phyloP scores from a whole-genome alignment of 768 basidiomycete genomes.

The Mycena floridula region DNA sequence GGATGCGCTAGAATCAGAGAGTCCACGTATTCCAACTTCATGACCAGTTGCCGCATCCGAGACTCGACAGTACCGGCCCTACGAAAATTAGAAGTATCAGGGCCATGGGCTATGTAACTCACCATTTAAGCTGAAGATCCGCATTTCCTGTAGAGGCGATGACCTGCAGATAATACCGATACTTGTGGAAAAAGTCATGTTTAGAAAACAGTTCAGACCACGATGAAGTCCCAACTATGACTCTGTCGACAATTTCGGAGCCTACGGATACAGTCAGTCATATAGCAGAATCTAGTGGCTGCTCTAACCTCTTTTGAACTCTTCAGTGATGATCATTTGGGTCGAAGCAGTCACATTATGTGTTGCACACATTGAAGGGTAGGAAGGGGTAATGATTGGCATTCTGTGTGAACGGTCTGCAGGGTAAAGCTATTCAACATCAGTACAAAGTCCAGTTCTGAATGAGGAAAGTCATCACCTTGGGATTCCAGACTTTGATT shows the following conservation, averaged over 20 bases:
- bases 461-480: constrained; percentile 41
- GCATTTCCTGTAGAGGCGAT: constrained; percentile 82
- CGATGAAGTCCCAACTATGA: constrained; percentile 72
- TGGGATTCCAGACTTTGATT: constrained; percentile 97
- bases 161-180: constrained; percentile 93
- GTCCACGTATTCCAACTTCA: constrained; percentile 96
- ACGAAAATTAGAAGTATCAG: constrained; percentile 7
- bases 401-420: constrained; percentile 92
- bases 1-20: constrained; percentile 90
- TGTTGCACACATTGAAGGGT: constrained; percentile 98
- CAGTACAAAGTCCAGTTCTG: no score
- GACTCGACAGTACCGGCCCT: constrained; percentile 79
- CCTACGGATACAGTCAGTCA: constrained; percentile 36
- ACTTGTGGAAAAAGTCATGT: constrained; percentile 96
- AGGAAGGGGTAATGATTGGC: constrained; percentile 99
- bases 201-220: constrained; percentile 96
- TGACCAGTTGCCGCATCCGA: constrained; percentile 89
- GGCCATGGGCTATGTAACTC: constrained; percentile 15
- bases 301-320: constrained; percentile 80
- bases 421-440: constrained; percentile 72
- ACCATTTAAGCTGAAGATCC: constrained; percentile 95
- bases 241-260: constrained; percentile 88
- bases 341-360: constrained; percentile 97
- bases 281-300: constrained; percentile 1
- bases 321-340: constrained; percentile 92